A percentile compares a stretch with the other conserved stretches of the same genome.
Conservation (phyloP, 306 rosid species). For the Casuarina cunninghamiana region DNA sequence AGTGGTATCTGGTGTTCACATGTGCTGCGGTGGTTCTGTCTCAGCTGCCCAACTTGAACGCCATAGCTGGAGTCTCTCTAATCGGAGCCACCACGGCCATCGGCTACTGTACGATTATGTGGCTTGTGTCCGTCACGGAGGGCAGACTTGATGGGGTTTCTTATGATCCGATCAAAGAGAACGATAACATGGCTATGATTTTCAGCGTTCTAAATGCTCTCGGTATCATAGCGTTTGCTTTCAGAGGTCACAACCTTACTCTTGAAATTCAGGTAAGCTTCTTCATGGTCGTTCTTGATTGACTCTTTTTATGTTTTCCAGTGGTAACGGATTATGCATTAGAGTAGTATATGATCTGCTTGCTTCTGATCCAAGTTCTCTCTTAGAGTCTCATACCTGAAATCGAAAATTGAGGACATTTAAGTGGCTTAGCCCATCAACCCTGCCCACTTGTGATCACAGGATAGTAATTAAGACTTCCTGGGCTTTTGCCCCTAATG, state of each 20-base stretch:
- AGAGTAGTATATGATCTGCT: no score
- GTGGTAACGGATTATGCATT: no score
- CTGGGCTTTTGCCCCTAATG: neutral
- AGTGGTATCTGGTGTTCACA: slow-evolving; percentile 53
- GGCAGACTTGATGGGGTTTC: slow-evolving; percentile 45
- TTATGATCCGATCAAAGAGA: slow-evolving; percentile 21
- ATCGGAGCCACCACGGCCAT: slow-evolving; percentile 51
- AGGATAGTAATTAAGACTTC: neutral
- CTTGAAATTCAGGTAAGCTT: slow-evolving; percentile 55
- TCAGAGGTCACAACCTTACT: slow-evolving; percentile 58
- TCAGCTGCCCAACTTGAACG: slow-evolving; percentile 53
- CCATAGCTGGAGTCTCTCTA: slow-evolving; percentile 51
- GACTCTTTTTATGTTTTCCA: no score
- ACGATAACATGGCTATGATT: neutral
- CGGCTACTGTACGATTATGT: slow-evolving; percentile 41
- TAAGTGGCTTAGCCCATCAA: neutral
- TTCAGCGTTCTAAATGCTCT: slow-evolving; percentile 47
- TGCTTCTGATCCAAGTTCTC: no score
- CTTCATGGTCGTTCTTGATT: no score
- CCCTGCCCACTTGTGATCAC: neutral
- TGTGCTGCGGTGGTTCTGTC: slow-evolving; percentile 44
- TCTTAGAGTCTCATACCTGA: no score
- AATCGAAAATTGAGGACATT: neutral
- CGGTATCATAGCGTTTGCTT: slow-evolving; percentile 58
- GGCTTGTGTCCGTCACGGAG: slow-evolving; percentile 41